Base-by-base conservation (phyloP, 768 basidiomycete genomes). In the Postia placenta region DNA sequence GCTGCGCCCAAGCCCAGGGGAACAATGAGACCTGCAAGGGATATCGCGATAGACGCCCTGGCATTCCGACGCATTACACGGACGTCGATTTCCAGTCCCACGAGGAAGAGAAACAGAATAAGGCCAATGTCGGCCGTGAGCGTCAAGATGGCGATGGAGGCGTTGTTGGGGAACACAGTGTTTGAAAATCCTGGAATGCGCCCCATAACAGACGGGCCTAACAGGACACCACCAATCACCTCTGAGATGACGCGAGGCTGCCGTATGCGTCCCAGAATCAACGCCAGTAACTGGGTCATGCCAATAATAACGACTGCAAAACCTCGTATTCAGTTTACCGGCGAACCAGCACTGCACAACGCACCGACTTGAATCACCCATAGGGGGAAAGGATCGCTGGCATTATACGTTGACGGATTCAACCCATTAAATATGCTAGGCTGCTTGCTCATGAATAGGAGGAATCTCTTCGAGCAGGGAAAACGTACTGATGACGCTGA, bases 221-320 rank as follows among this genome's bases (percentile, higher is more conserved):
- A 75, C 19, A 97, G 59, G 55, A 98, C 82, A 19, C 95, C 95
- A 0, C 85, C 91, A 48, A 97, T 79, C 51, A 96, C 86, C 64
- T 97, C 94, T 36, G 92, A 83, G 45, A 96, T 92, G 51, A 97
- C 94, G n/a, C 84, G 75, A 1, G 95, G 95, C 60, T 97, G 94
- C 27, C 80, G 81, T 28, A 95, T 80, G 48, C 75, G 81, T 6
- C 70, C 64, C 19, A 96, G 72, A 44, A 78, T 49, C 17, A 87
- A 65, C 0, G 80, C 74, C 9, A 97, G 79, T 4, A 86, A 50
- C 60, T 93, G 88, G 30, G 83, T 81, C 74, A 92, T 81, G 27
- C 67, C 67, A 49, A 96, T 74, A 69, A 98, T 92, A 56, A 97
- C 79, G 42, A 85, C 85, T 81, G 65, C 36, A 5, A 39, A 17